phyloP scores from a whole-genome alignment of 1,284 basidiomycete species.

The Sporisorium sorghi region DNA sequence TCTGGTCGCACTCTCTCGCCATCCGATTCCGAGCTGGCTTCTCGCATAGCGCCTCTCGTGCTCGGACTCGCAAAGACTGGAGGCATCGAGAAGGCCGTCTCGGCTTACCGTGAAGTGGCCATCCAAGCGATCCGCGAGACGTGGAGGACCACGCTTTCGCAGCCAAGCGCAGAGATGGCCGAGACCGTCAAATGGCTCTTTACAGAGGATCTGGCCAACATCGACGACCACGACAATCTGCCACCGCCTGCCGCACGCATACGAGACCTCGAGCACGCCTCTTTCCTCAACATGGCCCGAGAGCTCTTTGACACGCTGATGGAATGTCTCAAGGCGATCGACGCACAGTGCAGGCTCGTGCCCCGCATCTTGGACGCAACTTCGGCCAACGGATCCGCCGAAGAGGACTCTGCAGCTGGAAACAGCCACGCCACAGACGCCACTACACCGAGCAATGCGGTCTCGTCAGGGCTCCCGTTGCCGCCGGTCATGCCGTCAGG shows the following conservation, averaged over 20 bases:
- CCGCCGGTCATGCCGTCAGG: conserved; percentile 48
- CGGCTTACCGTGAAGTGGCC: conserved; percentile 82
- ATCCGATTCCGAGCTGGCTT: conserved; percentile 70
- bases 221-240: conserved; percentile 32
- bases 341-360: conserved; percentile 77
- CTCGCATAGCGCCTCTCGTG: conserved; percentile 78
- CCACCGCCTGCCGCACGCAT: conserved; percentile 68
- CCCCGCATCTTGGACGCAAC: conserved; percentile 75
- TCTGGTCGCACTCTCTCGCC: conserved; percentile 17
- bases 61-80: conserved; percentile 81
- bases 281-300: conserved; percentile 78
- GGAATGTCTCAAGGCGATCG: conserved; percentile 78
- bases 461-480: conserved; percentile 4
- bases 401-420: not conserved
- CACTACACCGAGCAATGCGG: not conserved
- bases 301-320: conserved; percentile 78
- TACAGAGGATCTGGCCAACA: conserved; percentile 28
- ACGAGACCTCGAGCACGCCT: conserved; percentile 77
- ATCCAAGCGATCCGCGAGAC: conserved; percentile 77
- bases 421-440: not conserved
- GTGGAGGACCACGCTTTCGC: conserved; percentile 24
- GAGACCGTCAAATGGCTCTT: conserved; percentile 64
- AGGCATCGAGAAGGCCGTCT: conserved; percentile 77
- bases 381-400: conserved; percentile 13
- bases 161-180: conserved; percentile 23